Evolutionary conservation across 371 early-diverging fungal species (phyloP), one percentile per base, ranked within the genome.

Genomic region (Lichtheimia ornata): DNA sequence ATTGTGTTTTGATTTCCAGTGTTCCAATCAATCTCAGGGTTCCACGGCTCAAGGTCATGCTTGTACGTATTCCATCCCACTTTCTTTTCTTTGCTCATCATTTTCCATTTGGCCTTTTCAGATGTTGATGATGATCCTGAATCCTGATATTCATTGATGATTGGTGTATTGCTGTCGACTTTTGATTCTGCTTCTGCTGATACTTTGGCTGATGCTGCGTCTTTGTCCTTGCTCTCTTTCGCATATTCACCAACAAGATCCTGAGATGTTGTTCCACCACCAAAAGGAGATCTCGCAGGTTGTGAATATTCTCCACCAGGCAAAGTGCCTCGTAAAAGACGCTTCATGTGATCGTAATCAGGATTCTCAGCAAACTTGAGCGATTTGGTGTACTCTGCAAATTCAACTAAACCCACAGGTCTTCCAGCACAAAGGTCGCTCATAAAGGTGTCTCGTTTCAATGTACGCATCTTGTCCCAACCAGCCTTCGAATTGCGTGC

Each of bases 321-420:
- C 7, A 73, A 66, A 13, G 71, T 77, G 4, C 73, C 76, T 30
- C 62, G 68, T 41, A 88, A 61, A n/a, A 82, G 51, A 7, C 63
- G 67, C 13, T 79, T 74, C 28, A 87, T 58, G 55, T 80, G 72
- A 40, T 91, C 88, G 75, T 99, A 99, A 73, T 98, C 93, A 11
- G 99, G 99, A 45, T 88, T 81, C 62, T 97, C 95, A 47, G 91
- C 90, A 69, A 96, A 99, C 56, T 85, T 85, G 56, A 98, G 82
- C 42, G 79, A 77, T 54, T 97, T 79, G 3, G 92, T 86, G 67
- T 98, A 97, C 1, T 81, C 79, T 30, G 87, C 77, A 60, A 77
- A 86, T 15, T 79, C 85, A 69, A 84, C 61, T 22, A 87, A 74
- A 0, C 83, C 88, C 20, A 45, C 58, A 2, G 86, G 86, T 27